Percentiles rank a stretch among this genome's conserved stretches.
Evolutionary conservation across 441 rosid species (phyloP).

Genomic region (Cnidoscolus chayamansa): DNA sequence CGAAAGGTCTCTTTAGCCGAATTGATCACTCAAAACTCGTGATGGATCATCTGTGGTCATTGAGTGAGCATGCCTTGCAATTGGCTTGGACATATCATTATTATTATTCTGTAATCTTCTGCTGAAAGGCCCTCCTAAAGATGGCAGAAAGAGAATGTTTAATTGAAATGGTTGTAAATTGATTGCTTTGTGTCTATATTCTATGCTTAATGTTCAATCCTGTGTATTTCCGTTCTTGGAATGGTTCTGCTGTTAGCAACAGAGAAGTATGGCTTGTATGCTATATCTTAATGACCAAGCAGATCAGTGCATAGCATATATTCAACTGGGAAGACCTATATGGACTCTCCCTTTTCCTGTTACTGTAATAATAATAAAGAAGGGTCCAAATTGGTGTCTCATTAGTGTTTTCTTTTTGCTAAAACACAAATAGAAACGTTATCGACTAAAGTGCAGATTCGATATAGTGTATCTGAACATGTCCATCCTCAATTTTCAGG

Average conservation of each 20-base stretch:
- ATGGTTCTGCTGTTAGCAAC: not conserved
- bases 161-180: constrained; percentile 9
- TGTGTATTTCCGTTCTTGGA: constrained; percentile 18
- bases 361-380: too few relatives aligned
- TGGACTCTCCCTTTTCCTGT: too few relatives aligned
- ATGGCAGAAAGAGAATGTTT: constrained; percentile 4
- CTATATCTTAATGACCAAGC: too few relatives aligned
- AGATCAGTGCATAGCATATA: too few relatives aligned
- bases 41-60: constrained; percentile 13
- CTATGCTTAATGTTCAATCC: constrained; percentile 18
- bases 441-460: constrained; percentile 20
- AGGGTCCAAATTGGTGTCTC: too few relatives aligned
- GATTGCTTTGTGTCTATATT: constrained; percentile 21
- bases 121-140: not conserved
- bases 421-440: constrained; percentile 7
- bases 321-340: too few relatives aligned
- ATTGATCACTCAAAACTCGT: constrained; percentile 4
- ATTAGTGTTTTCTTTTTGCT: too few relatives aligned
- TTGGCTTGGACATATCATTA: not conserved
- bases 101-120: constrained; percentile 12
- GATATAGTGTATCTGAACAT: constrained; percentile 16
- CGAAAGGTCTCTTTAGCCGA: not conserved
- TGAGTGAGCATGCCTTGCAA: not conserved
- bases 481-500: constrained; percentile 19
- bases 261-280: too few relatives aligned